Percentiles rank a stretch among this genome's conserved stretches.
Conservation (phyloP, 495 filamentous ascomycete species). For the Podospora tetraspora region DNA sequence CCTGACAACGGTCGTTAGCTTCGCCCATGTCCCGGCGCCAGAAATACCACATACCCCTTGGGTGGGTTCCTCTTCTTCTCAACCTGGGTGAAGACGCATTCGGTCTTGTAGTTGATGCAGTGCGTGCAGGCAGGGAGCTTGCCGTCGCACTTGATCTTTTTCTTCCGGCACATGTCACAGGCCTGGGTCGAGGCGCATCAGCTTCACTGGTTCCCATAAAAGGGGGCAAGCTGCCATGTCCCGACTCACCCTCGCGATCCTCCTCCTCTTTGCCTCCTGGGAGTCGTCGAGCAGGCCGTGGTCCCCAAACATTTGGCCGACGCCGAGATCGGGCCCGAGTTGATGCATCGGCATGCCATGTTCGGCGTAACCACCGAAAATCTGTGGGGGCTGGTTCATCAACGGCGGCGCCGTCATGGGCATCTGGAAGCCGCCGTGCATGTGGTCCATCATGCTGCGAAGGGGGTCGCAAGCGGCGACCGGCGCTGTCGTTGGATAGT, state of each 20-base stretch:
- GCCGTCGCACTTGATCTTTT: constrained; percentile 99
- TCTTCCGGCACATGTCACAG: constrained; percentile 98
- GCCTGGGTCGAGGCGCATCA: constrained; percentile 51
- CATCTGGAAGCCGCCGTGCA: constrained; percentile 45
- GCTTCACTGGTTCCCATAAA: constrained; percentile 9
- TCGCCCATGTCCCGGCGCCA: neutral
- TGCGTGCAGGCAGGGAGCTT: constrained; percentile 93
- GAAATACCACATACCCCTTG: constrained; percentile 65
- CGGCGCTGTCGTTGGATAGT: neutral
- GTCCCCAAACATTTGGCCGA: constrained; percentile 59
- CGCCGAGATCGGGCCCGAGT: constrained; percentile 48
- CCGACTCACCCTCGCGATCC: constrained; percentile 77
- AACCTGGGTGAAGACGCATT: constrained; percentile 94
- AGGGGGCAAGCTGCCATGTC: neutral
- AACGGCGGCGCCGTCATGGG: constrained; percentile 52
- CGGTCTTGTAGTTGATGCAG: constrained; percentile 96
- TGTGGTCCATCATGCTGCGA: constrained; percentile 42
- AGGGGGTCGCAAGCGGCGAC: constrained; percentile 12
- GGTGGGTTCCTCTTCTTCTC: constrained; percentile 98
- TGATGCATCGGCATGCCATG: constrained; percentile 52
- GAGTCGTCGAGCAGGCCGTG: constrained; percentile 57
- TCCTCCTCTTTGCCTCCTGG: constrained; percentile 82
- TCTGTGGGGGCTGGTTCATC: constrained; percentile 62
- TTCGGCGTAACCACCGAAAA: constrained; percentile 59
- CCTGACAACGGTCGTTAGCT: constrained; percentile 39